phyloP scores from a whole-genome alignment of 805 yeast genomes.

The Saccharomycopsis microspora region DNA sequence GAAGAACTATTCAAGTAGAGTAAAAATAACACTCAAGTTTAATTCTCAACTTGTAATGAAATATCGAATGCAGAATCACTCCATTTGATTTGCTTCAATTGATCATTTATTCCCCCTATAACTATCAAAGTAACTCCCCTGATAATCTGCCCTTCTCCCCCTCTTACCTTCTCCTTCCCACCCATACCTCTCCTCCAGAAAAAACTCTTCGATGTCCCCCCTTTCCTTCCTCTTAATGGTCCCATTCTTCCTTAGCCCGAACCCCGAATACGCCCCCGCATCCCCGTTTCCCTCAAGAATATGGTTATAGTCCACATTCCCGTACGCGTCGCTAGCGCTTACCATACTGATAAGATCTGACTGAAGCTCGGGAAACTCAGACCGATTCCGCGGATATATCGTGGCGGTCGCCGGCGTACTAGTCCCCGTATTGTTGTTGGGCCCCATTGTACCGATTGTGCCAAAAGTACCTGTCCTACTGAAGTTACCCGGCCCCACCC shows the following conservation, averaged over 20 bases:
- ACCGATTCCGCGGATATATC: neutral
- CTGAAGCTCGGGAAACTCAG: neutral
- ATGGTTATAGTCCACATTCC: conserved; percentile 7
- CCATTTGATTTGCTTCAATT: too few relatives aligned
- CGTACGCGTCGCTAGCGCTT: conserved; percentile 8
- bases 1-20: too few relatives aligned
- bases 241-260: conserved; percentile 13
- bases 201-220: neutral
- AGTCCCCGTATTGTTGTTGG: too few relatives aligned
- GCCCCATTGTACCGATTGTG: too few relatives aligned
- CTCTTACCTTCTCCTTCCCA: neutral
- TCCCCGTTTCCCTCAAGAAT: conserved; percentile 3
- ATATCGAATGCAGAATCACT: too few relatives aligned
- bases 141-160: too few relatives aligned
- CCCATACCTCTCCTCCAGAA: neutral
- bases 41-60: too few relatives aligned
- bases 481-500: too few relatives aligned
- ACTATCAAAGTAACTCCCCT: too few relatives aligned
- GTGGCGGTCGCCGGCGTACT: neutral
- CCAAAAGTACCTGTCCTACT: too few relatives aligned
- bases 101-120: too few relatives aligned
- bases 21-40: too few relatives aligned
- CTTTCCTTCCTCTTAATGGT: conserved; percentile 5
- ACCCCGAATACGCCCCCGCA: conserved; percentile 4
- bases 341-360: conserved; percentile 13